Evolutionary conservation across 257 asterid species (phyloP).

Genomic region (Cruciata laevipes): DNA sequence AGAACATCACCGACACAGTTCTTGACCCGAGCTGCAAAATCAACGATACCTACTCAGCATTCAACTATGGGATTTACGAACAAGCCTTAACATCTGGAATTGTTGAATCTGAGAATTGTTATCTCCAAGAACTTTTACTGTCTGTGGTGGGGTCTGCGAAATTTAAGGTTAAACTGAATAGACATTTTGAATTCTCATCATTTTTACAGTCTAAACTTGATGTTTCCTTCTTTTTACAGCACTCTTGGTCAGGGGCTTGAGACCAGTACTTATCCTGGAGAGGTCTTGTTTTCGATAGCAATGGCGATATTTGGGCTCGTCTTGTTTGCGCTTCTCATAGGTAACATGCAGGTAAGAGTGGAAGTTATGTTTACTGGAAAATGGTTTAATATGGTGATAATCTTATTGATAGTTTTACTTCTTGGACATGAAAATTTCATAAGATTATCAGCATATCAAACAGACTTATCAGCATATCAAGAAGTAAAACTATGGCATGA

Average conservation of each 20-base stretch:
- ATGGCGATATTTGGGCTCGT: conserved; percentile 76
- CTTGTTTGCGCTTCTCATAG: conserved; percentile 90
- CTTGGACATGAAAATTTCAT: too few species aligned
- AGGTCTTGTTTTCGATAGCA: conserved; percentile 75
- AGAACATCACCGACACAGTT: conserved; percentile 33
- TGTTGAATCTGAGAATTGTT: conserved; percentile 59
- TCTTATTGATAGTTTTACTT: too few species aligned
- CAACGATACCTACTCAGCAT: conserved; percentile 30
- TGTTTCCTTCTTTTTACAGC: conserved; percentile 29
- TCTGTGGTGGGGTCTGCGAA: conserved; percentile 93
- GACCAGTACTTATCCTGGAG: conserved; percentile 88
- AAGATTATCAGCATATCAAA: too few species aligned
- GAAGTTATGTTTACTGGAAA: too few species aligned
- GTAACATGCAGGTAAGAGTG: conserved; percentile 87
- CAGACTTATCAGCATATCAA: too few species aligned
- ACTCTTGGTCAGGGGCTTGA: conserved; percentile 94
- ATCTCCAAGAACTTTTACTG: conserved; percentile 69
- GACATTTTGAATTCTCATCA: background rate
- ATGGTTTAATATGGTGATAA: too few species aligned
- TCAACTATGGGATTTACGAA: conserved; percentile 69
- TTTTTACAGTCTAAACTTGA: conserved; percentile 5
- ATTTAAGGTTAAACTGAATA: conserved; percentile 48
- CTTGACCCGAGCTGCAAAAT: conserved; percentile 54
- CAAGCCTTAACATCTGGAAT: conserved; percentile 62
- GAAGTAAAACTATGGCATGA: too few species aligned